These are phyloP conservation scores for Dictyostelium purpureum DNA, from an alignment of 78 protist genomes.

Conservation along the genomic window DNA sequence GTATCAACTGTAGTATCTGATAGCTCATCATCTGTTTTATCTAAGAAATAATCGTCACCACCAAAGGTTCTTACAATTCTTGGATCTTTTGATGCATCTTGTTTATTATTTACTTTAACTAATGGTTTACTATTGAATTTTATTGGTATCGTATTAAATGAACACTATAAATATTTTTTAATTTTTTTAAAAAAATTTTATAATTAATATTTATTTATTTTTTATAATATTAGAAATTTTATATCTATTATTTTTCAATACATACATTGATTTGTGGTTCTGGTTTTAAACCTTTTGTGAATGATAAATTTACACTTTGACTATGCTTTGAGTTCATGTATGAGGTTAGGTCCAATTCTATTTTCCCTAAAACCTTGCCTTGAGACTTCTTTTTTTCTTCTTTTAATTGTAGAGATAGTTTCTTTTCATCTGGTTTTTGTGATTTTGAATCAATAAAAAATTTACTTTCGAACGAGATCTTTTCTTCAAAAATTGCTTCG, in stretches of 20 bases:
- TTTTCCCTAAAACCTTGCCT: constrained; percentile 39
- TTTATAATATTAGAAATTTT: too few species aligned
- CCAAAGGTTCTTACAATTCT: constrained; percentile 59
- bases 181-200: too few species aligned
- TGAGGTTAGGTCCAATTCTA: constrained; percentile 50
- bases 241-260: too few species aligned
- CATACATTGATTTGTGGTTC: constrained; percentile 30
- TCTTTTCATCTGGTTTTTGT: constrained; percentile 70
- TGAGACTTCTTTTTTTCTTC: constrained; percentile 51
- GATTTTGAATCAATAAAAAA: constrained; percentile 67
- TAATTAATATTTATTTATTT: too few species aligned
- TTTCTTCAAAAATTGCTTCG: constrained; percentile 49
- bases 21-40: constrained; percentile 54
- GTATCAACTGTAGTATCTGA: constrained; percentile 53
- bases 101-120: constrained; percentile 1
- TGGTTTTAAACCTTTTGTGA: constrained; percentile 68
- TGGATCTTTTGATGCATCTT: constrained; percentile 56
- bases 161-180: constrained; percentile 23
- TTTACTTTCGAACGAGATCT: constrained; percentile 49
- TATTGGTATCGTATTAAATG: constrained; percentile 64
- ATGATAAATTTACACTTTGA: constrained; percentile 7
- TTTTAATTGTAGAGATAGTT: constrained; percentile 37
- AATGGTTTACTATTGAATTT: constrained; percentile 66
- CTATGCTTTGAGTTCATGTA: constrained; percentile 23
- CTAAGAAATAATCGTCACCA: constrained; percentile 65